A percentile compares a stretch with the other conserved stretches of the same genome.
Conservation (phyloP, 768 basidiomycete genomes). For the Hebeloma cylindrosporum region DNA sequence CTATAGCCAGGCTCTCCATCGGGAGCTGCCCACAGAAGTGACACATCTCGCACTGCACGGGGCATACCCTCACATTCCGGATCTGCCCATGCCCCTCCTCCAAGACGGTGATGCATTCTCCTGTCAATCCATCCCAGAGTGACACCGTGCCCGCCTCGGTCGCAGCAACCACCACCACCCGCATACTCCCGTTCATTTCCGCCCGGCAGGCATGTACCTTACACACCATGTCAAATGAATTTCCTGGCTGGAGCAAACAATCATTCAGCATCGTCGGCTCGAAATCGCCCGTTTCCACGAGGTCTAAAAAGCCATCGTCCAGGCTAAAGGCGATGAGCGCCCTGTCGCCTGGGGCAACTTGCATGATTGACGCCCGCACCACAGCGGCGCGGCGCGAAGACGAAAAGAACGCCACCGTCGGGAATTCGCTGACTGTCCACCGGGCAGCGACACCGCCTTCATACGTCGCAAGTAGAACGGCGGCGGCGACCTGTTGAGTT, state of each 20-base stretch:
- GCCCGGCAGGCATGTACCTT: slow-evolving; percentile 53
- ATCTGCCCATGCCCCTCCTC: slow-evolving; percentile 61
- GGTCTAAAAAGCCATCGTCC: slow-evolving; percentile 66
- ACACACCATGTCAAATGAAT: slow-evolving; percentile 51
- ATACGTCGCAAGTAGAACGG: slow-evolving; percentile 49
- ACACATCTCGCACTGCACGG: slow-evolving; percentile 58
- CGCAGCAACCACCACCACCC: slow-evolving; percentile 58
- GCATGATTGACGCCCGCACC: slow-evolving; percentile 48
- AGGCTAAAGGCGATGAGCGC: slow-evolving; percentile 59
- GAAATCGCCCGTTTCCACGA: slow-evolving; percentile 52
- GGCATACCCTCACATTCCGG: slow-evolving; percentile 58
- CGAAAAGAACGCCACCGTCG: slow-evolving; percentile 37
- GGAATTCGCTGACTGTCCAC: slow-evolving; percentile 44
- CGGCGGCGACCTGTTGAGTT: slow-evolving; percentile 20
- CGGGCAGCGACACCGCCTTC: slow-evolving; percentile 58
- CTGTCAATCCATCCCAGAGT: slow-evolving; percentile 71
- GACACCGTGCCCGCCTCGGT: slow-evolving; percentile 70
- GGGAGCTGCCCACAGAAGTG: slow-evolving; percentile 68
- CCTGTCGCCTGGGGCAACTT: slow-evolving; percentile 45
- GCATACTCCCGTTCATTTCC: slow-evolving; percentile 49
- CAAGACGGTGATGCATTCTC: slow-evolving; percentile 61
- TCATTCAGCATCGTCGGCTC: slow-evolving; percentile 42
- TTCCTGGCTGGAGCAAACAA: slow-evolving; percentile 59
- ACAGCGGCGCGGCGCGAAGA: slow-evolving; percentile 46
- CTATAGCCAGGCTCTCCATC: slow-evolving; percentile 61